Base-by-base conservation (phyloP, 1,139 yeast species). In the Geotrichum europaeum region DNA sequence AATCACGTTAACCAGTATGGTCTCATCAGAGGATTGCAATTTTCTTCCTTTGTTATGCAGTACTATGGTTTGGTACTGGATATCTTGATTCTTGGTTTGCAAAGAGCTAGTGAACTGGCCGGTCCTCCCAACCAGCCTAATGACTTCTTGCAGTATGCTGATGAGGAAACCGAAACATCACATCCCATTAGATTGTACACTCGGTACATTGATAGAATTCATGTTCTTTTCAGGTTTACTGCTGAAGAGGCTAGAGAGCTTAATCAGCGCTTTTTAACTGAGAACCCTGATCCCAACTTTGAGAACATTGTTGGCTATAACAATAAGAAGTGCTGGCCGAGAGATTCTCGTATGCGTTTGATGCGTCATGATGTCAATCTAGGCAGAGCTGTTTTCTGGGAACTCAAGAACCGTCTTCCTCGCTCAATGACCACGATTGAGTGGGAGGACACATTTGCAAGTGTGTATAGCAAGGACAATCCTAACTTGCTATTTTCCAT, bases 351-450 rank as follows among this genome's bases (percentile, higher is more conserved):
- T 64, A 94, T 95, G 99, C 83, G 92, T 66, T 76, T 94, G 57
- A 86, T 92, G 84, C 80, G 97, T 56, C 87, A 86, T 64, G 99
- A 95, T 75, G 98, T 94, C 3, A 89, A 91, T 66, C 78, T 94
- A 3, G 99, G 98, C 0, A 79, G 95, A 62, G 97, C 99, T 1
- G 87, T 85, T 0, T 90, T 88, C 72, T 91, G 97, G 97, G 97
- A 94, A 72, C 76, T 95, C 51, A 80, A 85, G 51, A 85, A 87
- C 32, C 81, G 98, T 50, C 74, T 95, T 36, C 98, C 99, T 0
- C 72, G 81, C 5, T 85, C 96, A 0, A 72, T 94, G 15, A 84
- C 92, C 0, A 76, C 85, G 0, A 78, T 92, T 30, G 82, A 82
- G 60, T 94, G 98, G 98, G 88, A 84, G 52, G 86, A 86, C 57